Conservation (phyloP, 352 stramenopile species). For the Phytopythium mirpurense region DNA sequence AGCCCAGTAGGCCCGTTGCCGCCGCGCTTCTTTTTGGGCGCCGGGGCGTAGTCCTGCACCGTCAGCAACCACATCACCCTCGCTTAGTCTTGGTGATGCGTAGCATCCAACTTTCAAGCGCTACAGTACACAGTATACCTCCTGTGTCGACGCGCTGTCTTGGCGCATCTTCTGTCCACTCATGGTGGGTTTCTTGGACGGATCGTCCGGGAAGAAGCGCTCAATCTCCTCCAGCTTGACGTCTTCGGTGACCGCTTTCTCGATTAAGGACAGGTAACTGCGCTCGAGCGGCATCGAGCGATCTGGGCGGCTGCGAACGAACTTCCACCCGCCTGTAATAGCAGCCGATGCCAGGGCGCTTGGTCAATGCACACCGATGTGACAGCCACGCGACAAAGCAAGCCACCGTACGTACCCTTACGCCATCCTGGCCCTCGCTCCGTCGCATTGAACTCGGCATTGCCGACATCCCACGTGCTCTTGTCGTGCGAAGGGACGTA, state of each 20-base stretch:
- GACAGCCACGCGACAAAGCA: too few species aligned
- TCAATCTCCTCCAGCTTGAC: constrained; percentile 83
- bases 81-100: not conserved
- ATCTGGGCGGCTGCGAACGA: constrained; percentile 60
- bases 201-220: constrained; percentile 65
- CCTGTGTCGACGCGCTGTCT: constrained; percentile 25
- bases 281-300: constrained; percentile 63
- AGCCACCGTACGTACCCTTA: constrained; percentile 39
- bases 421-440: constrained; percentile 69
- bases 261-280: constrained; percentile 44
- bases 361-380: not conserved
- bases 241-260: constrained; percentile 71
- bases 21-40: constrained; percentile 67
- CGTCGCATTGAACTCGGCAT: constrained; percentile 53
- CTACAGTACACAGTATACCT: constrained; percentile 27
- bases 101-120: not conserved
- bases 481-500: constrained; percentile 85
- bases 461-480: constrained; percentile 66
- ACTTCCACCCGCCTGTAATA: constrained; percentile 66
- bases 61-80: not conserved
- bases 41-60: constrained; percentile 42
- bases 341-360: not conserved
- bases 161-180: constrained; percentile 31
- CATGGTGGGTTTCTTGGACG: constrained; percentile 42
- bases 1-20: constrained; percentile 16